Percentiles rank a stretch among this genome's conserved stretches.
Evolutionary conservation across 2,329 filamentous ascomycete species (phyloP).

Genomic region (Ophiostoma australiae): DNA sequence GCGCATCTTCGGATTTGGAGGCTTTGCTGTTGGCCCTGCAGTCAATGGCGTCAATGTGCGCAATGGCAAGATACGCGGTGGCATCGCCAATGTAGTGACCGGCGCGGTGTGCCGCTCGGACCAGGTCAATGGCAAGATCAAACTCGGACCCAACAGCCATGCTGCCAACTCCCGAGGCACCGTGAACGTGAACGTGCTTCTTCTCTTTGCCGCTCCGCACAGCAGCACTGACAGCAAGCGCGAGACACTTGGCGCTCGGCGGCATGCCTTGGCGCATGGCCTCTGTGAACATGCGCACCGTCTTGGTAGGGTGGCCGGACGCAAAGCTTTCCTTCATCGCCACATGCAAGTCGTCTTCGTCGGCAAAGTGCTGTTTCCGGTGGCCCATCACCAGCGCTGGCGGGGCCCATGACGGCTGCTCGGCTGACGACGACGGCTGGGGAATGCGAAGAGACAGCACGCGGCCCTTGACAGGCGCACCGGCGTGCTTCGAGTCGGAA

Average conservation of each 20-base stretch:
- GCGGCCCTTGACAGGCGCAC: constrained; percentile 27
- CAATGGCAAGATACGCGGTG: constrained; percentile 39
- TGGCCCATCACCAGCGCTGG: constrained; percentile 25
- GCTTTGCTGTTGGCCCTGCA: background rate
- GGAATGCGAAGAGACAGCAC: constrained; percentile 30
- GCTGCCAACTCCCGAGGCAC: background rate
- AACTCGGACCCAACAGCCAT: constrained; percentile 20
- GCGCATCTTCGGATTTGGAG: background rate
- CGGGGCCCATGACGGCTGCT: constrained; percentile 15
- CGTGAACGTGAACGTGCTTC: background rate
- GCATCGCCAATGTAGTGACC: constrained; percentile 43
- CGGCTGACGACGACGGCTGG: background rate
- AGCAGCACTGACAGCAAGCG: constrained; percentile 45
- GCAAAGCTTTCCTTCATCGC: constrained; percentile 41
- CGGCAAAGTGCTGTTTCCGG: constrained; percentile 19
- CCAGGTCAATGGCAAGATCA: constrained; percentile 37
- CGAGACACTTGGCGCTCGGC: constrained; percentile 41
- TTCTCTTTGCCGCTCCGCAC: constrained; percentile 34
- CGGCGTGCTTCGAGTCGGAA: constrained; percentile 30
- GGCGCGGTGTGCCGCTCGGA: constrained; percentile 38
- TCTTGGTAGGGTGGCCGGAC: constrained; percentile 33
- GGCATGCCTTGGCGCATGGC: constrained; percentile 36
- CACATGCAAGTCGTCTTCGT: constrained; percentile 35
- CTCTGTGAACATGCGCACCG: constrained; percentile 39
- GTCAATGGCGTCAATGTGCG: constrained; percentile 34